These are phyloP conservation scores for Acephala macrosclerotiorum DNA, from an alignment of 2,329 filamentous ascomycete genomes.

Conservation along the genomic window DNA sequence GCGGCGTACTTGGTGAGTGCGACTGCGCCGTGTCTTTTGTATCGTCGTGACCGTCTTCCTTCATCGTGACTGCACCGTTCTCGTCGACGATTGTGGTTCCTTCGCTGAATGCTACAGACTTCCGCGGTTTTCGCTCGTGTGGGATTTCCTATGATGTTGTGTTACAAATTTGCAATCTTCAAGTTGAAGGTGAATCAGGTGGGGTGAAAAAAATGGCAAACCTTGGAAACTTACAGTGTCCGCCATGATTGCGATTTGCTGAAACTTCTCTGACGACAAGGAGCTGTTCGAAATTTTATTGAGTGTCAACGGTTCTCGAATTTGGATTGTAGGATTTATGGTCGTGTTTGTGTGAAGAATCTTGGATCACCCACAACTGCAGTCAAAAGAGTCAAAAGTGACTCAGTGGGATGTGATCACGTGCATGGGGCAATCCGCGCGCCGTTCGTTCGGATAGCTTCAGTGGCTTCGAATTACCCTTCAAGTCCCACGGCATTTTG, in stretches of 20 bases:
- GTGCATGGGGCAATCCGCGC: conserved; percentile 12
- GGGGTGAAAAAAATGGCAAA: conserved; percentile 31
- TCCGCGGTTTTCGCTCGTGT: conserved; percentile 76
- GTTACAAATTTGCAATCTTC: conserved; percentile 34
- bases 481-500: neutral
- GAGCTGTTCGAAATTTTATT: conserved; percentile 1
- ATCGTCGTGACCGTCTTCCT: conserved; percentile 73
- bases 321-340: conserved; percentile 12
- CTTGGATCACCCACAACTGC: conserved; percentile 14
- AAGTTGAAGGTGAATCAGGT: conserved; percentile 29
- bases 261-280: conserved; percentile 11
- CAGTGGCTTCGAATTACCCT: neutral
- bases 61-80: conserved; percentile 84
- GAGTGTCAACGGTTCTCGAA: neutral
- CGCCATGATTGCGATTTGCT: conserved; percentile 56
- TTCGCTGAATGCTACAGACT: conserved; percentile 93
- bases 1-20: conserved; percentile 74
- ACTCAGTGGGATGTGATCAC: conserved; percentile 21
- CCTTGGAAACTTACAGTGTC: conserved; percentile 47
- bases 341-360: conserved; percentile 14
- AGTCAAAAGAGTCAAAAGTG: conserved; percentile 12
- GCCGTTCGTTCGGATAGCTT: neutral
- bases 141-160: conserved; percentile 37
- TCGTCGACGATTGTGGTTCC: conserved; percentile 86
- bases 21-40: conserved; percentile 83